Conservation (phyloP, 768 basidiomycete genomes). For the Zangia roseola region DNA sequence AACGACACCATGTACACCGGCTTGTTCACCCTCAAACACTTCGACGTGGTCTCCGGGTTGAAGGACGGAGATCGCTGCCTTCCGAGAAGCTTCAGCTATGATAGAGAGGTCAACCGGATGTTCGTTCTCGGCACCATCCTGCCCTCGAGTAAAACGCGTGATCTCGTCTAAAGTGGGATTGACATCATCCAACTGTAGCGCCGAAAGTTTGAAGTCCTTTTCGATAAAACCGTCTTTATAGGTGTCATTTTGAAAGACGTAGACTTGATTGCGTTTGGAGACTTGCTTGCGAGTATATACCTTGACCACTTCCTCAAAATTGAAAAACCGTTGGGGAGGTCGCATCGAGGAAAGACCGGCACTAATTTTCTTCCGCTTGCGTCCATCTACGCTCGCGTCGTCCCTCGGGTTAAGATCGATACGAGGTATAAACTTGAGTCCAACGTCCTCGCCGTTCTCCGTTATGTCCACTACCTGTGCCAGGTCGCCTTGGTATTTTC, state of each 20-base stretch:
- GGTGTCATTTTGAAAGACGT: constrained; percentile 89
- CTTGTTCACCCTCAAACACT: constrained; percentile 95
- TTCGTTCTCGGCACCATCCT: constrained; percentile 67
- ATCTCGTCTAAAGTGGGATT: constrained; percentile 97
- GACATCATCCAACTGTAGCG: constrained; percentile 80
- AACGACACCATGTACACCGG: constrained; percentile 89
- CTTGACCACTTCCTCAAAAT: constrained; percentile 87
- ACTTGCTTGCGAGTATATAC: constrained; percentile 81
- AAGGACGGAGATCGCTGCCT: constrained; percentile 89
- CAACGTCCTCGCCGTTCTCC: constrained; percentile 90
- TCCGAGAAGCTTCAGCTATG: constrained; percentile 89
- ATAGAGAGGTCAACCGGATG: constrained; percentile 81
- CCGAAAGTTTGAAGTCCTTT: constrained; percentile 88
- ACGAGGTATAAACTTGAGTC: constrained; percentile 93
- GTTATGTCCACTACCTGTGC: constrained; percentile 95
- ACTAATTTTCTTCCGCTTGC: constrained; percentile 74
- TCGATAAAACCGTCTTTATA: constrained; percentile 95
- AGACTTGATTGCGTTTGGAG: constrained; percentile 68
- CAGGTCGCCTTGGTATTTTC: constrained; percentile 91
- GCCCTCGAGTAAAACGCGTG: constrained; percentile 78
- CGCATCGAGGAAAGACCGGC: constrained; percentile 57
- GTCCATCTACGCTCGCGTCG: constrained; percentile 60
- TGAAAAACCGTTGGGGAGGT: constrained; percentile 91
- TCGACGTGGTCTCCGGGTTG: constrained; percentile 98
- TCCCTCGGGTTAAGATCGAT: constrained; percentile 94